These are phyloP conservation scores for Andrographis paniculata DNA, from an alignment of 305 asterid species.

Conservation along the genomic window DNA sequence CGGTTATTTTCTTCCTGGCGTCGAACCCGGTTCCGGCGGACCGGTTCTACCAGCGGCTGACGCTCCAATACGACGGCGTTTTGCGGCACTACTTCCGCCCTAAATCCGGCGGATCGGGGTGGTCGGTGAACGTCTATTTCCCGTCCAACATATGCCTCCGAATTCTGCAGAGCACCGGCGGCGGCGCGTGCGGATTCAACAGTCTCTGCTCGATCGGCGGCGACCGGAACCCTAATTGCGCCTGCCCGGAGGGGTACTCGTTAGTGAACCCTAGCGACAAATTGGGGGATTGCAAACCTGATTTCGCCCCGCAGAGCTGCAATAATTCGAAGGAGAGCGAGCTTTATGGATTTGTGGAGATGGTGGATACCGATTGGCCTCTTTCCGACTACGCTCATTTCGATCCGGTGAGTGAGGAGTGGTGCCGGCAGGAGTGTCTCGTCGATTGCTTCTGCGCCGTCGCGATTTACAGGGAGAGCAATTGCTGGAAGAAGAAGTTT, in stretches of 20 bases:
- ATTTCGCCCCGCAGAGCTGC: conserved; percentile 24
- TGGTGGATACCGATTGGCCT: conserved; percentile 32
- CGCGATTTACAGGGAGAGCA: conserved; percentile 15
- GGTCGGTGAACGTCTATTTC: conserved; percentile 20
- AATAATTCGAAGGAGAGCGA: conserved; percentile 11
- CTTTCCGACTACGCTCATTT: conserved; percentile 15
- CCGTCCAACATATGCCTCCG: conserved; percentile 34
- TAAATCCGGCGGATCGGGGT: conserved; percentile 11
- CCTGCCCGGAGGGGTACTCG: conserved; percentile 34
- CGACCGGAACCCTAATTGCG: conserved; percentile 31
- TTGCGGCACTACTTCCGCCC: conserved; percentile 34
- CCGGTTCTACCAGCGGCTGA: conserved; percentile 24
- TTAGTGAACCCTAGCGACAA: conserved; percentile 19
- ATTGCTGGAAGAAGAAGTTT: conserved; percentile 33
- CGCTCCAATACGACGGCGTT: conserved; percentile 40
- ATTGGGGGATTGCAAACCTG: conserved; percentile 29
- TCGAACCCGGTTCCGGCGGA: conserved; percentile 1
- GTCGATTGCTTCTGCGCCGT: conserved; percentile 35
- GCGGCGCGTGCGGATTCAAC: conserved; percentile 43
- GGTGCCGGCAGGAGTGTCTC: conserved; percentile 32
- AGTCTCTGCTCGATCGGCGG: conserved; percentile 24
- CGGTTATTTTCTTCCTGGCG: neutral
- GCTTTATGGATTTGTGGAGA: conserved; percentile 14
- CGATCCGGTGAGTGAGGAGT: conserved; percentile 21
- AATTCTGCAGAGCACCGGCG: conserved; percentile 8